These are phyloP conservation scores for Colletotrichum sp. DNA, from an alignment of 2,329 filamentous ascomycete species.

Conservation along the genomic window DNA sequence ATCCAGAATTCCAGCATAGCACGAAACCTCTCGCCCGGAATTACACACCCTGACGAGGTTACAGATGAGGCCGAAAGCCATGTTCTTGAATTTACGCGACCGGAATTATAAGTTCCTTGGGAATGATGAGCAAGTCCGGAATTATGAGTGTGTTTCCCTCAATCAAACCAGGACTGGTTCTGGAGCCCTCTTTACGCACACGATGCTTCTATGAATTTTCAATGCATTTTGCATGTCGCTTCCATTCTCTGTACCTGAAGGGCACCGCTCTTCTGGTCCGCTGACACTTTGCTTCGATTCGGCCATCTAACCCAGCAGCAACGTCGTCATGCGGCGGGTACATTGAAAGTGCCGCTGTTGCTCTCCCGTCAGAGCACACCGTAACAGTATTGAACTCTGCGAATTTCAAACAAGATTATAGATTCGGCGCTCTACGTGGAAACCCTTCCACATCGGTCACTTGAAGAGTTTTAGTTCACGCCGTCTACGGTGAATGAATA, in stretches of 20 bases:
- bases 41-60: too few species aligned
- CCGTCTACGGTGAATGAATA: neutral
- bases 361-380: neutral
- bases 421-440: neutral
- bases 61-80: too few species aligned
- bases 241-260: neutral
- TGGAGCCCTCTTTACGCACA: neutral
- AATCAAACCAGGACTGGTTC: neutral
- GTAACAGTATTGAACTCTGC: neutral
- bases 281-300: too few species aligned
- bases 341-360: neutral
- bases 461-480: neutral
- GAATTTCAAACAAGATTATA: neutral
- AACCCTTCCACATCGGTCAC: neutral
- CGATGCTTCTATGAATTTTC: neutral
- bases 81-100: neutral
- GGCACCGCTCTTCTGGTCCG: neutral
- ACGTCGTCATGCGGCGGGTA: neutral
- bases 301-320: neutral
- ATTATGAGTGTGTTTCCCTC: neutral
- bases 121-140: neutral
- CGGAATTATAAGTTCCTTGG: neutral
- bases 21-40: too few species aligned
- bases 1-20: too few species aligned
- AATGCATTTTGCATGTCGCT: neutral